Conservation (phyloP, 805 yeast genomes). For the Candida loeiensis region DNA sequence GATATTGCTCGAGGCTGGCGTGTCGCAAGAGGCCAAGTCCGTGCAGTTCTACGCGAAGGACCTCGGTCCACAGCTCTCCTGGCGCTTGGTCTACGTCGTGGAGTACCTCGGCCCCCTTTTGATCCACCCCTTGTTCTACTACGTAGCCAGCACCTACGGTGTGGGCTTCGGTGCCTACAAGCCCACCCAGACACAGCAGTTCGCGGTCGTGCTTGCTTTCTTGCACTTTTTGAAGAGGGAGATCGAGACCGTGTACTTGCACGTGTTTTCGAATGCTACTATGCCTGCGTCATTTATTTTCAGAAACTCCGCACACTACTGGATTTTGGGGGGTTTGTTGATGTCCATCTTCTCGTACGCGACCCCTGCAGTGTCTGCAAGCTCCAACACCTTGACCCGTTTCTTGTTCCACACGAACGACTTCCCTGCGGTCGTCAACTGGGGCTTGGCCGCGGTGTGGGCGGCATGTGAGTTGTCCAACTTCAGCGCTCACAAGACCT, state of each 20-base stretch:
- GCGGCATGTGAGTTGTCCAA: slow-evolving; percentile 67
- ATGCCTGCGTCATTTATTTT: slow-evolving; percentile 89
- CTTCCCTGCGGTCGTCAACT: slow-evolving; percentile 27
- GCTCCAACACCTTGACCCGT: slow-evolving; percentile 17
- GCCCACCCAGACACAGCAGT: slow-evolving; percentile 51
- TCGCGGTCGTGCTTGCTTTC: slow-evolving; percentile 54
- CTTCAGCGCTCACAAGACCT: slow-evolving; percentile 63
- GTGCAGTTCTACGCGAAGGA: slow-evolving; percentile 66
- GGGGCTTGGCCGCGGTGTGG: slow-evolving; percentile 44
- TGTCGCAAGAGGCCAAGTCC: slow-evolving; percentile 25
- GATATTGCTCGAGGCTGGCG: slow-evolving; percentile 45
- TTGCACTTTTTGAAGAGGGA: slow-evolving; percentile 87
- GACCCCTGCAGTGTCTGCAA: slow-evolving; percentile 20
- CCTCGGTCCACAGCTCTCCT: slow-evolving; percentile 87
- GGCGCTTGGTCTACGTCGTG: slow-evolving; percentile 84
- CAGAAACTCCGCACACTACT: slow-evolving; percentile 88
- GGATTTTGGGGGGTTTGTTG: slow-evolving; percentile 78
- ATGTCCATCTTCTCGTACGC: slow-evolving; percentile 49
- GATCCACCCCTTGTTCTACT: slow-evolving; percentile 69
- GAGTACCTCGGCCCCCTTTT: slow-evolving; percentile 90
- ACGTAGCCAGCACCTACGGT: slow-evolving; percentile 30
- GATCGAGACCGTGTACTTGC: slow-evolving; percentile 79
- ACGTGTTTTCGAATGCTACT: slow-evolving; percentile 80
- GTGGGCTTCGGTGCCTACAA: slow-evolving; percentile 28
- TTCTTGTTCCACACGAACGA: slow-evolving; percentile 46